These are phyloP conservation scores for Gastrolobium bilobum DNA, from an alignment of 306 rosid genomes.

Conservation along the genomic window DNA sequence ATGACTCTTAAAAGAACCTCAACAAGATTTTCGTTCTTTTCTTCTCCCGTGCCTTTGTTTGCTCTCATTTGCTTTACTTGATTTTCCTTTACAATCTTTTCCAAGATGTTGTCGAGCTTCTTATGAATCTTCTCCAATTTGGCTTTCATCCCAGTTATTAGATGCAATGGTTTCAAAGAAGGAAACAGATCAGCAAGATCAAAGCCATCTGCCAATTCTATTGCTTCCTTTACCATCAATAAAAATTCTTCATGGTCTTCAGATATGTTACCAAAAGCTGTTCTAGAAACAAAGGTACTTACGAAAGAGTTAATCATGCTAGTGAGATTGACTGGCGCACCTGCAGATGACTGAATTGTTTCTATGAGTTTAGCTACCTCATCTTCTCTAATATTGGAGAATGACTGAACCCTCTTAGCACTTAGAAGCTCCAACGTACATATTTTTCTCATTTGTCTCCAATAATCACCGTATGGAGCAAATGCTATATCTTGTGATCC, in stretches of 20 bases:
- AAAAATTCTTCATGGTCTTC: constrained; percentile 39
- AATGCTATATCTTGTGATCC: constrained; percentile 38
- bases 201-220: constrained; percentile 32
- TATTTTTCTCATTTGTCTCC: constrained; percentile 67
- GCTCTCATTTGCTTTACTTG: not conserved
- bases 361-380: constrained; percentile 51
- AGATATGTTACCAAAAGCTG: constrained; percentile 48
- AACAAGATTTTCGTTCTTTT: constrained; percentile 32
- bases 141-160: constrained; percentile 43
- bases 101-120: constrained; percentile 44
- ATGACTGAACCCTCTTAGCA: constrained; percentile 56
- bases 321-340: constrained; percentile 48
- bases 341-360: constrained; percentile 38
- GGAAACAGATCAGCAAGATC: constrained; percentile 55
- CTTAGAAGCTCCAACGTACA: constrained; percentile 56
- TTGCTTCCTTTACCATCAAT: not conserved
- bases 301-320: not conserved
- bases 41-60: constrained; percentile 16
- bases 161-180: constrained; percentile 35
- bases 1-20: constrained; percentile 50
- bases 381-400: constrained; percentile 57
- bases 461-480: constrained; percentile 59
- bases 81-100: constrained; percentile 42
- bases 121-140: constrained; percentile 34
- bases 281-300: constrained; percentile 19